Percentiles rank a stretch among this genome's conserved stretches.
These are phyloP conservation scores for Ascochyta clinopodiicola DNA, from an alignment of 2,329 filamentous ascomycete genomes.

Conservation along the genomic window DNA sequence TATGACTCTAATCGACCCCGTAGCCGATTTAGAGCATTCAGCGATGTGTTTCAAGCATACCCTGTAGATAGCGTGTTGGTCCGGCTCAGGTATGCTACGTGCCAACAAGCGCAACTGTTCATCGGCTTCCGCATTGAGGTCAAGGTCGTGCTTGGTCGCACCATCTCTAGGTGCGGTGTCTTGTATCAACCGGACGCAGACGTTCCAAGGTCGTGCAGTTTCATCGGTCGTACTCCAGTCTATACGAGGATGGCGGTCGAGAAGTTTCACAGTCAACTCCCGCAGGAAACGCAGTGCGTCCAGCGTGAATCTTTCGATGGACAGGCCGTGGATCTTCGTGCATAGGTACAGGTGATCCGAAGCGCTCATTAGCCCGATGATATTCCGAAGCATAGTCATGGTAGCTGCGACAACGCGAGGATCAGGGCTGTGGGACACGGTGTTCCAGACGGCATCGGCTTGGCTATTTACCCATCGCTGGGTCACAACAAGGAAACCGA, in stretches of 20 bases:
- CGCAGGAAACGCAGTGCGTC: slow-evolving; percentile 42
- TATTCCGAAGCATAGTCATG: slow-evolving; percentile 67
- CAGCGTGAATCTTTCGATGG: slow-evolving; percentile 38
- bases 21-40: slow-evolving; percentile 66
- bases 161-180: slow-evolving; percentile 67
- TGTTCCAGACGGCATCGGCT: slow-evolving; percentile 83
- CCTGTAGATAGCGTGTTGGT: slow-evolving; percentile 68
- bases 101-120: slow-evolving; percentile 68
- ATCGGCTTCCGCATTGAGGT: slow-evolving; percentile 69
- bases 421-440: slow-evolving; percentile 81
- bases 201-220: slow-evolving; percentile 55
- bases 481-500: slow-evolving; percentile 86
- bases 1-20: slow-evolving; percentile 74
- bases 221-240: slow-evolving; percentile 21
- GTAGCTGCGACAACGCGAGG: slow-evolving; percentile 83
- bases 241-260: slow-evolving; percentile 16
- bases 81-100: slow-evolving; percentile 61
- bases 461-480: slow-evolving; percentile 73
- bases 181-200: slow-evolving; percentile 72
- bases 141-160: slow-evolving; percentile 64
- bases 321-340: slow-evolving; percentile 66
- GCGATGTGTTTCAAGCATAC: slow-evolving; percentile 74
- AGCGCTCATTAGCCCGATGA: slow-evolving; percentile 54
- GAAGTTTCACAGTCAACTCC: slow-evolving; percentile 32
- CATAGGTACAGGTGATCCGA: slow-evolving; percentile 66